Evolutionary conservation across 2,329 filamentous ascomycete genomes (phyloP), one percentile per base, ranked within the genome.

Genomic region (Trichoderma harzianum): DNA sequence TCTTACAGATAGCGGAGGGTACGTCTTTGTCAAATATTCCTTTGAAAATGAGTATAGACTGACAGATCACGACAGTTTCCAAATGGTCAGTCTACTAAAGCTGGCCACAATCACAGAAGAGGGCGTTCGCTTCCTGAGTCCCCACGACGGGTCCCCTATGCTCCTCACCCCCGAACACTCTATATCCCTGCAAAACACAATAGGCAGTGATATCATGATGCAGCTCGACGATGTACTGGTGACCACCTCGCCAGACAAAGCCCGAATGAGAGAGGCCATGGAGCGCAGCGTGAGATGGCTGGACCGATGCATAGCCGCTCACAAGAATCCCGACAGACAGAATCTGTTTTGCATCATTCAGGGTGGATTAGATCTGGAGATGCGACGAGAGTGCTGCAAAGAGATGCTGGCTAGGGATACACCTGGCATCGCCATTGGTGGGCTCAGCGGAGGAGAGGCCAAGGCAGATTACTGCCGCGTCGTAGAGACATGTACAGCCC

Each of bases 281-380:
- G 88, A 96, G 78, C 91, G 96, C 70, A 97, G 94, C 69, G 90
- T 99, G 8, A 90, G 97, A 51, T 99, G 97, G 97, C 87, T 99
- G 7, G 97, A 99, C 82, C 90, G 96, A 69, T 99, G 96, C 82
- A 95, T 98, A 53, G 90, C 90, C 12, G 94, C 95, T 5, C 97
- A 99, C 85, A 89, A 91, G 78, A 92, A 95, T 71, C 93, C 94
- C 0, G 87, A 91, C 34, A 86, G 86, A 1, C 96, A 99, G 81
- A 99, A 98, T 78, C 87, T 99, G 7, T 99, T 99, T 82, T 99
- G 97, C 82, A 99, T 99, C 78, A 98, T 99, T 75, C 96, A 99
- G 82, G 96, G 96, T 73, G 96, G 96, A 0, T 85, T 99, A 10
- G 95, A 99, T 81, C 84, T 97, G 5, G 92, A 94, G 1, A 89